Evolutionary conservation across 2,329 filamentous ascomycete genomes (phyloP).

Genomic region (Blastomyces percursus): DNA sequence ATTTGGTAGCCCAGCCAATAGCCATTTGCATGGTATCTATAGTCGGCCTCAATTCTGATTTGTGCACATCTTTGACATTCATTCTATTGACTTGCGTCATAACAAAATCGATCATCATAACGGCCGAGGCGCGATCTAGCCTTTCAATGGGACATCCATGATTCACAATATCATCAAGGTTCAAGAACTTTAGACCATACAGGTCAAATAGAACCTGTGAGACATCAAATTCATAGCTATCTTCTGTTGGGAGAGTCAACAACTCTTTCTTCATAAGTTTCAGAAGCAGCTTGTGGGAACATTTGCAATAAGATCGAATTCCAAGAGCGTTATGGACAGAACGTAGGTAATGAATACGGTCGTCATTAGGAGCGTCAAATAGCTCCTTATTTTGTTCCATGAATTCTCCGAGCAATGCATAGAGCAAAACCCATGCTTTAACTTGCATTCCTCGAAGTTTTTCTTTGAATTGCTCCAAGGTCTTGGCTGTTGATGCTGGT

Average conservation of each 20-base stretch:
- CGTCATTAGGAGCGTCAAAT: slow-evolving; percentile 57
- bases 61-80: slow-evolving; percentile 81
- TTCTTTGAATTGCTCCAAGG: slow-evolving; percentile 44
- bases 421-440: slow-evolving; percentile 78
- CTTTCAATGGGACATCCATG: slow-evolving; percentile 69
- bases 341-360: slow-evolving; percentile 67
- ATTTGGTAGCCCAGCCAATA: slow-evolving; percentile 63
- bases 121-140: slow-evolving; percentile 67
- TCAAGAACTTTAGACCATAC: slow-evolving; percentile 66
- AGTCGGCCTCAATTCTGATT: slow-evolving; percentile 77
- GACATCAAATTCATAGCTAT: slow-evolving; percentile 77
- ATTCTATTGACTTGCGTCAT: slow-evolving; percentile 70
- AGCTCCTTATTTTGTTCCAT: slow-evolving; percentile 54
- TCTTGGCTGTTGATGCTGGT: slow-evolving; percentile 34
- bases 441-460: slow-evolving; percentile 81
- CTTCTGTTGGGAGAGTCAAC: slow-evolving; percentile 60
- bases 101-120: slow-evolving; percentile 73
- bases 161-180: slow-evolving; percentile 58
- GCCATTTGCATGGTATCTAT: slow-evolving; percentile 90
- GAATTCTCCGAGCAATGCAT: slow-evolving; percentile 64
- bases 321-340: slow-evolving; percentile 76
- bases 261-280: slow-evolving; percentile 83
- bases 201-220: slow-evolving; percentile 76
- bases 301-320: slow-evolving; percentile 72
- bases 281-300: slow-evolving; percentile 75